Evolutionary conservation across 176 grass and related monocot genomes (phyloP).

Genomic region (Oryza glumipatula): DNA sequence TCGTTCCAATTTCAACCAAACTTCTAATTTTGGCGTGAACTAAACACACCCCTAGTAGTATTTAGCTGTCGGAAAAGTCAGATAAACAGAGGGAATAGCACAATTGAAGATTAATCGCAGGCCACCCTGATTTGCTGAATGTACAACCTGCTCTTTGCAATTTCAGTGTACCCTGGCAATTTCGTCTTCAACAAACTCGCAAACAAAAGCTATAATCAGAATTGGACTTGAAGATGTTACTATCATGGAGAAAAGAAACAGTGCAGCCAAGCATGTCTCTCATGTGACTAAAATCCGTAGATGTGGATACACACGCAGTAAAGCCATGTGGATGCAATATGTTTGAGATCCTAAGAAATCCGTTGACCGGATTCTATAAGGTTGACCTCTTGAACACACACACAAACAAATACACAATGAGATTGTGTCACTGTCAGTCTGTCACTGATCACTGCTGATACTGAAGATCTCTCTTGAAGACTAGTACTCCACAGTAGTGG

Average conservation of each 20-base stretch:
- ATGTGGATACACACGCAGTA: slow-evolving; percentile 19
- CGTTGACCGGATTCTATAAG: not conserved
- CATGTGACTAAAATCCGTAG: not conserved
- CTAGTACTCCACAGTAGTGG: not conserved
- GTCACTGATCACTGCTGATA: not conserved
- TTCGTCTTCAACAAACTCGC: not conserved
- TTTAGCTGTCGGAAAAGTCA: too few species aligned
- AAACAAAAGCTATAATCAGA: not conserved
- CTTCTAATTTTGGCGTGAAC: too few species aligned
- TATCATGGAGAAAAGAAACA: not conserved
- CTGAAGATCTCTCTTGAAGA: not conserved
- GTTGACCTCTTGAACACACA: not conserved
- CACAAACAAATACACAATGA: not conserved
- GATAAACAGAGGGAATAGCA: too few species aligned
- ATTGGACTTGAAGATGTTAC: not conserved
- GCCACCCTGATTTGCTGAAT: not conserved
- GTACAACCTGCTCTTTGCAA: not conserved
- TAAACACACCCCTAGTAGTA: too few species aligned
- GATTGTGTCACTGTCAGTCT: not conserved
- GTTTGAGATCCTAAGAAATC: not conserved
- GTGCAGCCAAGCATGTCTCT: slow-evolving; percentile 24
- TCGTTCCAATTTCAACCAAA: too few species aligned
- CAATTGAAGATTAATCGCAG: not conserved
- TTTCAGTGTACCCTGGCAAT: not conserved
- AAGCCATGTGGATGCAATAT: slow-evolving; percentile 30